These are phyloP conservation scores for Peniophora sp. DNA, from an alignment of 1,284 basidiomycete genomes.

Conservation along the genomic window DNA sequence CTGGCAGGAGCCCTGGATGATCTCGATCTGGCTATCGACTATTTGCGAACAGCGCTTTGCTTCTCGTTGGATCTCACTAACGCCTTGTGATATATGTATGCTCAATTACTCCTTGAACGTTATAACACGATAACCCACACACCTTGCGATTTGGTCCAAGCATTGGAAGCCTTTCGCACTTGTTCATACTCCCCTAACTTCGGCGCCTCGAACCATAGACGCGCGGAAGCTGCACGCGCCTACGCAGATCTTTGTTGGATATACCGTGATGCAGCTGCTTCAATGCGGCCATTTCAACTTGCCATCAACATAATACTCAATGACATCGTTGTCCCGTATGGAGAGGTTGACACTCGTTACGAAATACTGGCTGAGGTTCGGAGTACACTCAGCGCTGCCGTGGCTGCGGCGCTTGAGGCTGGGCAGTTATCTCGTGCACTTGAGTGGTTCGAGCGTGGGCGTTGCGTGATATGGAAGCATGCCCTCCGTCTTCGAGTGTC, in stretches of 20 bases:
- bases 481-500: slow-evolving; percentile 13
- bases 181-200: too few species aligned
- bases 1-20: background rate
- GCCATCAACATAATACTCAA: slow-evolving; percentile 7
- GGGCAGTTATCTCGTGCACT: slow-evolving; percentile 7
- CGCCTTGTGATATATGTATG: too few species aligned
- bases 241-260: background rate
- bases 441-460: slow-evolving; percentile 17
- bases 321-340: background rate
- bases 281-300: slow-evolving; percentile 6
- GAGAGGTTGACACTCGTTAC: background rate
- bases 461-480: slow-evolving; percentile 16
- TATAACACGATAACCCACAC: background rate
- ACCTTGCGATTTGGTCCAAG: background rate
- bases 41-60: background rate
- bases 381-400: slow-evolving; percentile 4
- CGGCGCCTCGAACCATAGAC: background rate
- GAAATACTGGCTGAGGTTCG: background rate
- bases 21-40: background rate
- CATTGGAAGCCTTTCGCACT: background rate
- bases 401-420: slow-evolving; percentile 3
- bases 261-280: background rate
- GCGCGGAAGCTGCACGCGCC: background rate
- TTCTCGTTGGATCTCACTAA: too few species aligned
- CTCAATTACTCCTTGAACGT: background rate